Base-by-base conservation (phyloP, 805 yeast genomes). In the Schwanniomyces occidentalis region DNA sequence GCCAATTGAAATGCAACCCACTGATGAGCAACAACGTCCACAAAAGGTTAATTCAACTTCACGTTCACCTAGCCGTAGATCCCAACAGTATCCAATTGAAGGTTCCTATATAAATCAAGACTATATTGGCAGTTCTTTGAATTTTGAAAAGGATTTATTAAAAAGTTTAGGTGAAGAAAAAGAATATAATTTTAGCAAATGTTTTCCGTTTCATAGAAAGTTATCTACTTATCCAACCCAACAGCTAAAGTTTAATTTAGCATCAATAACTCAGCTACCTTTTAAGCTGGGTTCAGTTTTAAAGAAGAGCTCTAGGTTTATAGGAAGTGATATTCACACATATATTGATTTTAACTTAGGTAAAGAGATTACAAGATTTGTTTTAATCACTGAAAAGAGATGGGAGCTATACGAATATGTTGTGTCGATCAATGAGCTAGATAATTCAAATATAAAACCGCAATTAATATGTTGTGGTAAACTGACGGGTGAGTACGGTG, bases 201-300 rank as follows among this genome's bases (percentile, higher is more conserved):
- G 91, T 48, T 89, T 87, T 59, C 97, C 97, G 0, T 76, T 80
- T 36, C 85, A 83, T 52, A 71, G 95, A 40, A 81, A 57, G 63
- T 78, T 33, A 64, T 72, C 61, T 42, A 73, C 45, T 63, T 75
- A 52, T 67, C 79, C 44, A 63, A 79, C 58, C 56, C 88, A 34
- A 71, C 85, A 40, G 69, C 78, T 28, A 71, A 64, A 57, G 38
- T 45, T 58, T 25, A 42, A 47, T 34, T 32, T 54, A 39, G 40
- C 56, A 35, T 38, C 52, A n/a, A 42, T 51, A 8, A 36, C 52
- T 6, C 46, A 36, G 8, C 29, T 42, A 9, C 45, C 55, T 2
- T 52, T 52, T 41, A 54, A 52, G 34, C 42, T 40, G 39, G 46
- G 48, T 8, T 29, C 50, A 3, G 48, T 58, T 29, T 42, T 55